These are phyloP conservation scores for Suillus discolor DNA, from an alignment of 768 basidiomycete species.

Conservation along the genomic window DNA sequence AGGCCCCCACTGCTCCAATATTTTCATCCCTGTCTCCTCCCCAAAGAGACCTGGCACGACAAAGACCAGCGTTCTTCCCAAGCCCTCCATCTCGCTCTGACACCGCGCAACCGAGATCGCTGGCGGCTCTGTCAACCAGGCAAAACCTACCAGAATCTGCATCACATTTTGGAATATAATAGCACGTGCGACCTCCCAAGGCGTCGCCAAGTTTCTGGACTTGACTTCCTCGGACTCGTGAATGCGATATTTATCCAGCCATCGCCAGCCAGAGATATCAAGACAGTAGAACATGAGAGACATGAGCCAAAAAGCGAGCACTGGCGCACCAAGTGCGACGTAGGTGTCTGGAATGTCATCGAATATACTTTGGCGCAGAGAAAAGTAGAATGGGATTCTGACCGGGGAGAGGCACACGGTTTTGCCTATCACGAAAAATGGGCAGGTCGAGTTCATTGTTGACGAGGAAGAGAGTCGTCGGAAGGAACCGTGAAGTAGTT, in stretches of 20 bases:
- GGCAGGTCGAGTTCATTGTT: slow-evolving; percentile 40
- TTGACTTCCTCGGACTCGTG: slow-evolving; percentile 85
- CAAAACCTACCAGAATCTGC: slow-evolving; percentile 75
- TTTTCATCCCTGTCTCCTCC: slow-evolving; percentile 34
- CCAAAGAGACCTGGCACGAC: slow-evolving; percentile 44
- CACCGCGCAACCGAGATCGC: slow-evolving; percentile 36
- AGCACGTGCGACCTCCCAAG: slow-evolving; percentile 69
- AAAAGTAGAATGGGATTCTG: slow-evolving; percentile 58
- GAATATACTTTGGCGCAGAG: slow-evolving; percentile 46
- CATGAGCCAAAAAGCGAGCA: slow-evolving; percentile 82
- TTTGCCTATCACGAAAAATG: slow-evolving; percentile 34
- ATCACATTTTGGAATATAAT: slow-evolving; percentile 86
- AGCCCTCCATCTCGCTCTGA: slow-evolving; percentile 43
- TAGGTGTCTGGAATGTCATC: slow-evolving; percentile 66
- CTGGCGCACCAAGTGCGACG: slow-evolving; percentile 74
- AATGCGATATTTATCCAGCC: slow-evolving; percentile 82
- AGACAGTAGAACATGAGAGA: slow-evolving; percentile 81
- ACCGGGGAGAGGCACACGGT: slow-evolving; percentile 37
- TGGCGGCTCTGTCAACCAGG: slow-evolving; percentile 60
- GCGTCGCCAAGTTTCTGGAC: slow-evolving; percentile 72
- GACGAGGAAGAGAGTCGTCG: neutral
- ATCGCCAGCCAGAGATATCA: slow-evolving; percentile 73
- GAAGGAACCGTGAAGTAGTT: slow-evolving; percentile 13
- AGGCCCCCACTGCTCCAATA: slow-evolving; percentile 40
- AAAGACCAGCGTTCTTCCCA: slow-evolving; percentile 43